Conservation (phyloP, 805 yeast species). For the Kazachstania viticola region DNA sequence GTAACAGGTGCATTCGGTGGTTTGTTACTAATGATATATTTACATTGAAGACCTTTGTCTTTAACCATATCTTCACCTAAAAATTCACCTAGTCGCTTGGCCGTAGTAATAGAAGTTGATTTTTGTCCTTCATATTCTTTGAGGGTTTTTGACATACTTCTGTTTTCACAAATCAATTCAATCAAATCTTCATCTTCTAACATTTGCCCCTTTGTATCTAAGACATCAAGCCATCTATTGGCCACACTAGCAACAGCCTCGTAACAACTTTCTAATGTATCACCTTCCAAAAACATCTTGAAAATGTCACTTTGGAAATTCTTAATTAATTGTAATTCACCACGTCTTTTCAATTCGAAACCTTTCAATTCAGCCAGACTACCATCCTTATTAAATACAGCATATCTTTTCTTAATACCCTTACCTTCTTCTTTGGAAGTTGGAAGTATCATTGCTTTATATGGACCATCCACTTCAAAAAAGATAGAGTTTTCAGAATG, state of each 20-base stretch:
- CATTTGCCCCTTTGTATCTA: slow-evolving; percentile 76
- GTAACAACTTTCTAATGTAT: slow-evolving; percentile 68
- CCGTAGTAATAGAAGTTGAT: slow-evolving; percentile 93
- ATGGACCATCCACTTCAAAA: slow-evolving; percentile 98
- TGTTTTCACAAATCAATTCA: slow-evolving; percentile 89
- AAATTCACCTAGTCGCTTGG: slow-evolving; percentile 84
- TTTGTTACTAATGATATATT: slow-evolving; percentile 75
- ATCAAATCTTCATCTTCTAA: slow-evolving; percentile 90
- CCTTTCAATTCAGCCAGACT: slow-evolving; percentile 92
- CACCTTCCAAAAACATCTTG: slow-evolving; percentile 81
- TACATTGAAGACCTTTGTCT: slow-evolving; percentile 92
- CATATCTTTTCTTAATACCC: slow-evolving; percentile 91
- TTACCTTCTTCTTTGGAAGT: slow-evolving; percentile 96
- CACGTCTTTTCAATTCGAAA: slow-evolving; percentile 91
- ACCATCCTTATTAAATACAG: slow-evolving; percentile 93
- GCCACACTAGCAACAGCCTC: slow-evolving; percentile 86
- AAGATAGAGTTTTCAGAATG: slow-evolving; percentile 87
- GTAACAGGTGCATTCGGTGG: slow-evolving; percentile 87
- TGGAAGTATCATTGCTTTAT: slow-evolving; percentile 93
- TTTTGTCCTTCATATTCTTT: slow-evolving; percentile 85
- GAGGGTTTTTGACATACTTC: slow-evolving; percentile 86
- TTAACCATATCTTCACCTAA: slow-evolving; percentile 93
- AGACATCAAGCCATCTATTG: slow-evolving; percentile 88
- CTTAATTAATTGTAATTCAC: slow-evolving; percentile 86
- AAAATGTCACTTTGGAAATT: slow-evolving; percentile 93